Conservation (phyloP, 1,139 yeast genomes). For the Kluyveromyces sp. region DNA sequence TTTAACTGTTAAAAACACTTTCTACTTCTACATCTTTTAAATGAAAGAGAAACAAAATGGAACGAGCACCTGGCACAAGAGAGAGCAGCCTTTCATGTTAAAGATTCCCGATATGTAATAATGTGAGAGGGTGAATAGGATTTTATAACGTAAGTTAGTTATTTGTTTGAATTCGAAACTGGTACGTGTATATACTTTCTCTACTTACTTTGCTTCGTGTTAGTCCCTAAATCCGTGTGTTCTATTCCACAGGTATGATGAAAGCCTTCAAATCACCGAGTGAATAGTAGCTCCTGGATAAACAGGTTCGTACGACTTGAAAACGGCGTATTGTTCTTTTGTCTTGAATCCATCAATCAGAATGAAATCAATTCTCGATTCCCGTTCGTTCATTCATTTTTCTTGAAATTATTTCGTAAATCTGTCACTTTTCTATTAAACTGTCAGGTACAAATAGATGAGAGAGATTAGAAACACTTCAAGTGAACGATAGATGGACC, state of each 20-base stretch:
- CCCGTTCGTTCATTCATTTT: not conserved
- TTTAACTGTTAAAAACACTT: not conserved
- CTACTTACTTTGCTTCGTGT: not conserved
- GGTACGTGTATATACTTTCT: constrained; percentile 2
- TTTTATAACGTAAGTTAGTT: not conserved
- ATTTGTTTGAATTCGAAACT: constrained; percentile 1
- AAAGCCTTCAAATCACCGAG: not conserved
- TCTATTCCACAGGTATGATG: not conserved
- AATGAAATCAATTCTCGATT: not conserved
- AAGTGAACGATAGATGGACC: constrained; percentile 99
- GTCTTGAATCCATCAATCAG: not conserved
- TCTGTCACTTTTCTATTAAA: not conserved
- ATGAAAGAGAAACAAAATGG: not conserved
- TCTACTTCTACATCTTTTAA: not conserved
- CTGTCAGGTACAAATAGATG: not conserved
- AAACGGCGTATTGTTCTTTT: not conserved
- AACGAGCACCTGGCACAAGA: too few relatives aligned
- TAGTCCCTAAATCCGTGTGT: not conserved
- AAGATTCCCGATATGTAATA: too few relatives aligned
- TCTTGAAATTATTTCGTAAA: not conserved
- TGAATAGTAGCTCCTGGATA: not conserved
- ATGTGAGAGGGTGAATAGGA: too few relatives aligned
- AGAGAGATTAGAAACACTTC: constrained; percentile 83
- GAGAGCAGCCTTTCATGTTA: too few relatives aligned
- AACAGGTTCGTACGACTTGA: not conserved